Evolutionary conservation across 2,329 filamentous ascomycete genomes (phyloP).

Genomic region (Coniochaeta sp.): DNA sequence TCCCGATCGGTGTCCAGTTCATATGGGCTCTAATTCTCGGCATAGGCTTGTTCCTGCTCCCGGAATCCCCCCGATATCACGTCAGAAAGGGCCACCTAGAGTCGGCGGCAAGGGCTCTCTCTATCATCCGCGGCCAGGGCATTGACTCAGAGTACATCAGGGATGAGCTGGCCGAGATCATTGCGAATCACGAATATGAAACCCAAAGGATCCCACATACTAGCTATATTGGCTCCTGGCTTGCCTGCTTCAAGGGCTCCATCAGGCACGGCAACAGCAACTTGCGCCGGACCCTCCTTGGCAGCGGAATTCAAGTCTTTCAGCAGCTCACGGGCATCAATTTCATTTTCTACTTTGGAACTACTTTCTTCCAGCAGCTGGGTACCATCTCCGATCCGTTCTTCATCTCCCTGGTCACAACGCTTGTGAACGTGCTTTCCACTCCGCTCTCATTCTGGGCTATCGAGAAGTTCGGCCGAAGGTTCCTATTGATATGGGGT

Average conservation of each 20-base stretch:
- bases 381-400: constrained; percentile 57
- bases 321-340: constrained; percentile 52
- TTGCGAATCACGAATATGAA: constrained; percentile 69
- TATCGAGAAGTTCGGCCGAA: constrained; percentile 59
- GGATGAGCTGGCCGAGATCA: constrained; percentile 64
- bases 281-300: constrained; percentile 49
- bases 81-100: constrained; percentile 61
- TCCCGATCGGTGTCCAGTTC: constrained; percentile 64
- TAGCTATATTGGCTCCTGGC: constrained; percentile 54
- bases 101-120: constrained; percentile 49
- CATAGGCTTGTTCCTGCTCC: constrained; percentile 27
- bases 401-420: constrained; percentile 65
- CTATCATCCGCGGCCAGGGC: constrained; percentile 57
- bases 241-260: constrained; percentile 47
- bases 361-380: constrained; percentile 61
- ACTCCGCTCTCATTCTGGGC: constrained; percentile 56
- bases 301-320: constrained; percentile 52
- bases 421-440: constrained; percentile 61
- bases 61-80: constrained; percentile 66
- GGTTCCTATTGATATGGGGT: constrained; percentile 56
- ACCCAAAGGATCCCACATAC: constrained; percentile 48
- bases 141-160: constrained; percentile 58
- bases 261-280: constrained; percentile 47
- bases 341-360: constrained; percentile 68
- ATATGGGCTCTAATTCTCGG: constrained; percentile 34